Evolutionary conservation across 1,139 yeast genomes (phyloP).

Genomic region (Taphrina confusa): DNA sequence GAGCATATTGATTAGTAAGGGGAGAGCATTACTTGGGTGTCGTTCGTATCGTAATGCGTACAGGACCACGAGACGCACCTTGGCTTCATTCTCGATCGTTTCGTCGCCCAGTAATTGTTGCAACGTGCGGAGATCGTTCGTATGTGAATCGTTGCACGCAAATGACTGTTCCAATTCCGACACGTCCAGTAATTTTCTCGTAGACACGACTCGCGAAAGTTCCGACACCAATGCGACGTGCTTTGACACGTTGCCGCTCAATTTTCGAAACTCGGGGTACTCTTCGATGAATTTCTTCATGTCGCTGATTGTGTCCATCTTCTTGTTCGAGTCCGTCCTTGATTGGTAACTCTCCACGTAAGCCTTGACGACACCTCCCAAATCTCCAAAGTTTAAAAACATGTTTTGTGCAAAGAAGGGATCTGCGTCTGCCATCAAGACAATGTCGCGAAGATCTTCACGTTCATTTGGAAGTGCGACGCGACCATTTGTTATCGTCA

Average conservation of each 20-base stretch:
- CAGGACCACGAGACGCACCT: slow-evolving; percentile 65
- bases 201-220: slow-evolving; percentile 63
- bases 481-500: slow-evolving; percentile 78
- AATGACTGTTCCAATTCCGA: slow-evolving; percentile 88
- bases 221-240: slow-evolving; percentile 90
- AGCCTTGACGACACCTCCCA: slow-evolving; percentile 82
- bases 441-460: slow-evolving; percentile 56
- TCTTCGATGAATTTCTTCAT: slow-evolving; percentile 87
- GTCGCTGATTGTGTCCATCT: slow-evolving; percentile 76
- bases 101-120: slow-evolving; percentile 45
- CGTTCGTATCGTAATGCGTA: slow-evolving; percentile 70
- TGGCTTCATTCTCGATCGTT: slow-evolving; percentile 44
- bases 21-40: slow-evolving; percentile 49
- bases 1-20: slow-evolving; percentile 43
- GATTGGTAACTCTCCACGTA: slow-evolving; percentile 81
- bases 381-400: slow-evolving; percentile 90
- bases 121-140: slow-evolving; percentile 51
- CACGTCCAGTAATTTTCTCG: slow-evolving; percentile 70
- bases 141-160: slow-evolving; percentile 65
- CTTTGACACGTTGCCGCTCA: slow-evolving; percentile 86
- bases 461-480: slow-evolving; percentile 60
- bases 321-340: slow-evolving; percentile 69
- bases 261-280: slow-evolving; percentile 86
- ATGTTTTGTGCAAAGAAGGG: slow-evolving; percentile 73
- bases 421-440: slow-evolving; percentile 69